A percentile compares a stretch with the other conserved stretches of the same genome.
Evolutionary conservation across 805 yeast genomes (phyloP).

Genomic region (Suhomyces pyralidae): DNA sequence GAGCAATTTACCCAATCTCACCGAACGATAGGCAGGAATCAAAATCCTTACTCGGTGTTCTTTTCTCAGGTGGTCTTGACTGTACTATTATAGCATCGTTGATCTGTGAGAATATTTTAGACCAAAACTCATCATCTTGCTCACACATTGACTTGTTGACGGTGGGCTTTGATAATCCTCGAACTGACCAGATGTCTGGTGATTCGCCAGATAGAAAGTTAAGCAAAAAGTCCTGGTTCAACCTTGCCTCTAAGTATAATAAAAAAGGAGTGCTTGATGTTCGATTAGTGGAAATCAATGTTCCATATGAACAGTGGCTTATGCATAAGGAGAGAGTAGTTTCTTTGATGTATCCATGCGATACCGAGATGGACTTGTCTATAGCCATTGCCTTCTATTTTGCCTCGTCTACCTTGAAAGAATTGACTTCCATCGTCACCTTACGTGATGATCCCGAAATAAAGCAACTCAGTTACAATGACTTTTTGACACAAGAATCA

Average conservation of each 20-base stretch:
- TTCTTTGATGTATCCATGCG: conserved; percentile 73
- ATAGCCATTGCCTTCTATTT: conserved; percentile 95
- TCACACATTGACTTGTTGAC: conserved; percentile 68
- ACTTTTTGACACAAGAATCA: conserved; percentile 12
- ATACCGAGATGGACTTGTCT: conserved; percentile 92
- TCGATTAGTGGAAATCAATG: conserved; percentile 65
- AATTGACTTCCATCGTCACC: conserved; percentile 2
- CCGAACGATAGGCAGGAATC: not conserved
- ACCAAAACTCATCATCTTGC: conserved; percentile 9
- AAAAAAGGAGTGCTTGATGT: conserved; percentile 30
- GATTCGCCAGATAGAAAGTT: conserved; percentile 86
- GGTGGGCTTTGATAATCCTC: conserved; percentile 88
- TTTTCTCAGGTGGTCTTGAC: conserved; percentile 95
- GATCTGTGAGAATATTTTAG: conserved; percentile 24
- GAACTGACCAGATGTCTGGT: conserved; percentile 57
- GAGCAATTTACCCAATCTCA: conserved; percentile 52
- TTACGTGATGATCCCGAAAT: not conserved
- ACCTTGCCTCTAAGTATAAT: conserved; percentile 45
- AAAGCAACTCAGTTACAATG: conserved; percentile 14
- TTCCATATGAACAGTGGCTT: conserved; percentile 65
- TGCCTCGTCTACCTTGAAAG: conserved; percentile 40
- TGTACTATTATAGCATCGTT: conserved; percentile 77
- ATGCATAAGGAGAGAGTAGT: conserved; percentile 50
- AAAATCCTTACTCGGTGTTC: conserved; percentile 47
- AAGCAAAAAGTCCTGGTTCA: conserved; percentile 60